phyloP scores from a whole-genome alignment of 768 basidiomycete genomes.

The Boletales sp. region DNA sequence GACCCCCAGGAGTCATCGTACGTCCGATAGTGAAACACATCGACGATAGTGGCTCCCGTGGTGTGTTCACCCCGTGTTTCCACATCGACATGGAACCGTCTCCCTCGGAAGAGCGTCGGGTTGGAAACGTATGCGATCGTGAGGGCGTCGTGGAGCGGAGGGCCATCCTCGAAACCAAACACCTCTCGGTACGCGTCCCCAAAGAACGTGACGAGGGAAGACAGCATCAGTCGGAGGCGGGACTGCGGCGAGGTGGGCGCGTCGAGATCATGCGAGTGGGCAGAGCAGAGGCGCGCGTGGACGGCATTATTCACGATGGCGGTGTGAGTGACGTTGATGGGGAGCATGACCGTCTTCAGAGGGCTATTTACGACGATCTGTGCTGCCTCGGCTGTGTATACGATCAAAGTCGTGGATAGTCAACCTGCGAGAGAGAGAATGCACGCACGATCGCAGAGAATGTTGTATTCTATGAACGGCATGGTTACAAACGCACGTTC shows the following conservation, averaged over 20 bases:
- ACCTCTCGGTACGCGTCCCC: constrained; percentile 66
- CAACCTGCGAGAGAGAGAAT: neutral
- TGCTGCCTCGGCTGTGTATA: constrained; percentile 64
- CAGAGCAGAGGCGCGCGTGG: constrained; percentile 52
- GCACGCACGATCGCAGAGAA: constrained; percentile 75
- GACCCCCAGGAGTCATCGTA: constrained; percentile 70
- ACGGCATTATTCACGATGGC: constrained; percentile 65
- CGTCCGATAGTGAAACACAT: constrained; percentile 60
- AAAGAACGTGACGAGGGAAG: constrained; percentile 73
- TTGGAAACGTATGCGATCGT: constrained; percentile 72
- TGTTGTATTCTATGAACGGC: constrained; percentile 61
- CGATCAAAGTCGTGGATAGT: neutral
- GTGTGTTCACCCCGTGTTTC: constrained; percentile 67
- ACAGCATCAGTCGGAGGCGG: constrained; percentile 67
- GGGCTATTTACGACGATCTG: constrained; percentile 77
- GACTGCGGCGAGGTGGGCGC: constrained; percentile 25
- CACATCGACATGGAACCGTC: constrained; percentile 77
- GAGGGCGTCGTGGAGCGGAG: constrained; percentile 84
- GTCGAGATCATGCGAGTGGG: constrained; percentile 27
- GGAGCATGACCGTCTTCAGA: constrained; percentile 70
- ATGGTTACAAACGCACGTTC: too few species aligned
- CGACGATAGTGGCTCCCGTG: constrained; percentile 76
- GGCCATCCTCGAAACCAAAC: constrained; percentile 81
- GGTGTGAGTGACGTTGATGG: constrained; percentile 85
- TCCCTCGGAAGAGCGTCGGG: constrained; percentile 62